A percentile compares a stretch with the other conserved stretches of the same genome.
Evolutionary conservation across 495 filamentous ascomycete species (phyloP).

Genomic region (Daldinia loculata): DNA sequence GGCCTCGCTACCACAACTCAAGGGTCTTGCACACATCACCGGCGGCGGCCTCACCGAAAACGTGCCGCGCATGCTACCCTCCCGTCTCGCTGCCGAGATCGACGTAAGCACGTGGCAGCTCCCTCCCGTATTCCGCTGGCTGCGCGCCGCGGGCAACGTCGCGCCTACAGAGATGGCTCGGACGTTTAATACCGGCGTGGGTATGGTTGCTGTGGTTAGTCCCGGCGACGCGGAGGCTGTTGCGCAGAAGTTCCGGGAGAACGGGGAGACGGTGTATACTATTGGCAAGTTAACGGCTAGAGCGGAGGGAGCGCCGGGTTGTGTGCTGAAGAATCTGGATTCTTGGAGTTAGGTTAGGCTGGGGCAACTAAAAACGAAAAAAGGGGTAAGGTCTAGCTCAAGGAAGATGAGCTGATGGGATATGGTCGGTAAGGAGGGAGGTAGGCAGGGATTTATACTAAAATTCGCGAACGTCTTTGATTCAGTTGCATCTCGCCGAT

Average conservation of each 20-base stretch:
- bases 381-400: background rate
- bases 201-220: slow-evolving; percentile 86
- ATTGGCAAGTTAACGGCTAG: slow-evolving; percentile 73
- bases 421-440: background rate
- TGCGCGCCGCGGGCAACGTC: slow-evolving; percentile 80
- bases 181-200: slow-evolving; percentile 93
- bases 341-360: slow-evolving; percentile 64
- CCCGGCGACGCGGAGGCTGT: slow-evolving; percentile 63
- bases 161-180: slow-evolving; percentile 78
- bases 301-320: slow-evolving; percentile 64
- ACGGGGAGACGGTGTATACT: slow-evolving; percentile 79
- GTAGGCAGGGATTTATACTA: background rate
- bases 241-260: slow-evolving; percentile 60
- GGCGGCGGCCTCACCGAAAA: slow-evolving; percentile 93
- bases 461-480: slow-evolving; percentile 18
- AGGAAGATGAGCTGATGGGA: background rate
- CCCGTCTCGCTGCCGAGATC: slow-evolving; percentile 75
- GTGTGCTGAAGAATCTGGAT: slow-evolving; percentile 73
- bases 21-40: slow-evolving; percentile 95
- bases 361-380: slow-evolving; percentile 19
- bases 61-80: slow-evolving; percentile 89
- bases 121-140: slow-evolving; percentile 82
- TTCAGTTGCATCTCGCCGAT: slow-evolving; percentile 21
- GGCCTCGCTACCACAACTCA: slow-evolving; percentile 69
- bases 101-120: slow-evolving; percentile 75